phyloP scores from a whole-genome alignment of 176 grass and related monocot genomes.

The Eleusine indica region DNA sequence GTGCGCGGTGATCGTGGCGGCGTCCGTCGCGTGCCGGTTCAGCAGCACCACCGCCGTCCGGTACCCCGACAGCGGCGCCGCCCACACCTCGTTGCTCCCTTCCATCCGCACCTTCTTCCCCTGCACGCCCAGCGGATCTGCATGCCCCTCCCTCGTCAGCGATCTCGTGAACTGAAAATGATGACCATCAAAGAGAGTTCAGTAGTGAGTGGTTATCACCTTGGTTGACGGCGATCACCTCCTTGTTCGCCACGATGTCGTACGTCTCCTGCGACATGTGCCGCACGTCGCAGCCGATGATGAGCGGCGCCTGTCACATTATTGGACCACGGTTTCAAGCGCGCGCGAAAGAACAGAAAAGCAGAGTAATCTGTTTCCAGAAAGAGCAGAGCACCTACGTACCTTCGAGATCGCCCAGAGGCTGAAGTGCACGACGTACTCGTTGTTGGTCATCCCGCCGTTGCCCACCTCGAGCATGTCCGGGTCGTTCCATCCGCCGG shows the following conservation, averaged over 20 bases:
- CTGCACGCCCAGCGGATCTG: slow-evolving; percentile 82
- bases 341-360: not conserved
- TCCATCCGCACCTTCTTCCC: slow-evolving; percentile 91
- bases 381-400: too few relatives aligned
- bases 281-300: slow-evolving; percentile 88
- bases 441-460: slow-evolving; percentile 72
- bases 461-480: slow-evolving; percentile 98
- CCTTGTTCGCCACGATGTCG: slow-evolving; percentile 76
- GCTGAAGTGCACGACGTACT: slow-evolving; percentile 89
- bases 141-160: not conserved
- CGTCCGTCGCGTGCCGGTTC: slow-evolving; percentile 48
- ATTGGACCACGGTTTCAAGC: not conserved
- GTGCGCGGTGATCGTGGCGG: slow-evolving; percentile 49
- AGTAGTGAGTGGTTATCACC: slow-evolving; percentile 29
- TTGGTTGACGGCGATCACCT: slow-evolving; percentile 96
- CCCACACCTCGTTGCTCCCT: slow-evolving; percentile 83
- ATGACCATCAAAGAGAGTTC: too few relatives aligned
- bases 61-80: slow-evolving; percentile 59
- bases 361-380: not conserved
- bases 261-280: slow-evolving; percentile 71
- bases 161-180: too few relatives aligned
- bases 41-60: slow-evolving; percentile 60
- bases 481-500: slow-evolving; percentile 88
- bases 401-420: slow-evolving; percentile 93
- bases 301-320: slow-evolving; percentile 65